phyloP scores from a whole-genome alignment of 352 stramenopile species.

The Phytophthora cajani region DNA sequence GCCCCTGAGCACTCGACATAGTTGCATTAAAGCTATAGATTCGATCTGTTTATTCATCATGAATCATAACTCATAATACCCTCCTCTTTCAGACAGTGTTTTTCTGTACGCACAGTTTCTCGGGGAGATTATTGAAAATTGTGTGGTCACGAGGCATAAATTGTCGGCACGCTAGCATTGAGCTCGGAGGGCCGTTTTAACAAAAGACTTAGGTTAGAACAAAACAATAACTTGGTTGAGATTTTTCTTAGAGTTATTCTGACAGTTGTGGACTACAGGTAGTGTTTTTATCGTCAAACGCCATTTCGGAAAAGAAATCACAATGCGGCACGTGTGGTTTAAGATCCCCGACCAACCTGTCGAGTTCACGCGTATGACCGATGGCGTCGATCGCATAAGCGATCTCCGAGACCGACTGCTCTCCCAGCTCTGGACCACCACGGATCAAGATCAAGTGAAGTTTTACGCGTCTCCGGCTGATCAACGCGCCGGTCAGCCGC shows the following conservation, averaged over 20 bases:
- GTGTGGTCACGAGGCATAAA: too few species aligned
- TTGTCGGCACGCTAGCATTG: too few species aligned
- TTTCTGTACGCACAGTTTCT: too few species aligned
- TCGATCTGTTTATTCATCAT: too few species aligned
- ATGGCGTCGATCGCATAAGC: background rate
- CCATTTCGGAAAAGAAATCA: background rate
- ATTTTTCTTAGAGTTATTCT: background rate
- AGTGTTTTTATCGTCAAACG: background rate
- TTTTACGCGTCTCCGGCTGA: background rate
- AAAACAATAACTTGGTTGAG: background rate
- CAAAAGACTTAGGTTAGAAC: too few species aligned
- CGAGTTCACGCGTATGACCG: background rate
- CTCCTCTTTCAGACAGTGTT: too few species aligned
- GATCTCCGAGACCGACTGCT: background rate
- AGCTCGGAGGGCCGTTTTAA: too few species aligned
- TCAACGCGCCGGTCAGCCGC: background rate
- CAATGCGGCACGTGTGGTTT: background rate
- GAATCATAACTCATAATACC: too few species aligned
- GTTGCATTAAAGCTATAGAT: too few species aligned
- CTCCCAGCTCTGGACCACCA: background rate
- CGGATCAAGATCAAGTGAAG: background rate
- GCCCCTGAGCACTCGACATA: too few species aligned
- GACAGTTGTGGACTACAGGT: background rate
- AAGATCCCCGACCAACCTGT: background rate
- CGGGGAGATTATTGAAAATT: too few species aligned